These are phyloP conservation scores for Euphorbia lathyris DNA, from an alignment of 345 rosid species.

Conservation along the genomic window DNA sequence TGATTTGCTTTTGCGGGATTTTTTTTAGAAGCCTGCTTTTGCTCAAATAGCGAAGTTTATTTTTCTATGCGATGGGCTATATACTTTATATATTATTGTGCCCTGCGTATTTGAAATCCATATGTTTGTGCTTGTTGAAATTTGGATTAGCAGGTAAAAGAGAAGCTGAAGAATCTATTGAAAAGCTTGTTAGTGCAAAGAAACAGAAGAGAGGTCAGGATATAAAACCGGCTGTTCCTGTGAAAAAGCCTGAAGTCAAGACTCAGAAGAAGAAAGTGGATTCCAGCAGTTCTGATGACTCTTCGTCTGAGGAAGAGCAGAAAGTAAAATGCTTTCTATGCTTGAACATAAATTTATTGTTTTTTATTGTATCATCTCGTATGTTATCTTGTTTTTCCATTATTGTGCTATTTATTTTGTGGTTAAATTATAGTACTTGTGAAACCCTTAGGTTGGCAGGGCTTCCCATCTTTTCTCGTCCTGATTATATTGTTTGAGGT, in stretches of 20 bases:
- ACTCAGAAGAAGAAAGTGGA: conserved; percentile 48
- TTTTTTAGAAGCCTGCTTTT: neutral
- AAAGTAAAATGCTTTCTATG: conserved; percentile 28
- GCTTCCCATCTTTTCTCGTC: neutral
- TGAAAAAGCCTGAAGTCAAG: conserved; percentile 49
- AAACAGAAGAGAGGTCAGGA: conserved; percentile 56
- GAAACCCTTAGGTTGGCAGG: neutral
- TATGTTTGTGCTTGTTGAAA: neutral
- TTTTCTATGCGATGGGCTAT: neutral
- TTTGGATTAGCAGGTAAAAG: conserved; percentile 50
- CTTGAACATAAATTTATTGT: neutral
- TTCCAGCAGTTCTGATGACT: conserved; percentile 46
- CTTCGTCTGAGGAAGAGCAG: conserved; percentile 65
- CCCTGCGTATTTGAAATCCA: neutral
- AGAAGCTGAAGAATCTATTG: conserved; percentile 54
- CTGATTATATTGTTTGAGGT: no score
- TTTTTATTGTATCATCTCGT: neutral
- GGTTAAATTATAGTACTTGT: neutral
- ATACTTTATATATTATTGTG: neutral
- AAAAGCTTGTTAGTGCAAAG: conserved; percentile 49
- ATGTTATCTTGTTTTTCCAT: neutral
- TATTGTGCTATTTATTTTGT: neutral
- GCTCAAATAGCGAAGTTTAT: neutral
- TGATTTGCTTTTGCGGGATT: neutral
- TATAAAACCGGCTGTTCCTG: conserved; percentile 42